phyloP scores from a whole-genome alignment of 2,329 filamentous ascomycete genomes.

The Didymosphaeria variabile region DNA sequence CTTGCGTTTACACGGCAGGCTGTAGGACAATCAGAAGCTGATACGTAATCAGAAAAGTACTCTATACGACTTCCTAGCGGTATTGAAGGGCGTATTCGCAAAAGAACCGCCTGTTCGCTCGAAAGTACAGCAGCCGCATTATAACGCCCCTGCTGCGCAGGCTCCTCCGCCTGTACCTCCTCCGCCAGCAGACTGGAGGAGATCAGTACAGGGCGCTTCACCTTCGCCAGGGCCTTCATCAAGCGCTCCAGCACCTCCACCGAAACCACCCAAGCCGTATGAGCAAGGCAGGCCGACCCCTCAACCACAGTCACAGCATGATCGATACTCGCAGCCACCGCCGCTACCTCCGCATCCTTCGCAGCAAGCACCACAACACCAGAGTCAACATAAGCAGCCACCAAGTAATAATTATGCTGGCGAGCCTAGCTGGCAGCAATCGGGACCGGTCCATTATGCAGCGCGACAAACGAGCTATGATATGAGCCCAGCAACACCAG shows the following conservation, averaged over 20 bases:
- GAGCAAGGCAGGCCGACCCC: constrained; percentile 37
- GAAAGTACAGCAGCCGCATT: constrained; percentile 58
- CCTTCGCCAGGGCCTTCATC: constrained; percentile 44
- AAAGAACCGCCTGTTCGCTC: constrained; percentile 93
- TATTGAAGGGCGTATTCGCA: constrained; percentile 86
- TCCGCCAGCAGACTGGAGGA: constrained; percentile 67
- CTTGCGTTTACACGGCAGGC: not conserved
- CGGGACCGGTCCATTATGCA: constrained; percentile 26
- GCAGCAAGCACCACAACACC: constrained; percentile 32
- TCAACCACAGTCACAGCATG: constrained; percentile 33
- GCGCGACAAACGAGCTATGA: constrained; percentile 35
- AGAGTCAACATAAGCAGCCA: constrained; percentile 30
- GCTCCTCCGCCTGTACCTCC: constrained; percentile 66
- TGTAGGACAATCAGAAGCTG: constrained; percentile 12
- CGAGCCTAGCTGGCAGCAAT: constrained; percentile 30
- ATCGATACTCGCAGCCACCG: constrained; percentile 43
- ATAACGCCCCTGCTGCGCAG: constrained; percentile 38
- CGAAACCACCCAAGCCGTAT: constrained; percentile 57
- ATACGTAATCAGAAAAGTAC: constrained; percentile 73
- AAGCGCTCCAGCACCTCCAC: constrained; percentile 52
- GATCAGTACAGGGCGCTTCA: constrained; percentile 45
- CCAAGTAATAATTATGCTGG: constrained; percentile 21
- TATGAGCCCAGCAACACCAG: constrained; percentile 36
- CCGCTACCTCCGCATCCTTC: constrained; percentile 45
- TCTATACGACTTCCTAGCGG: constrained; percentile 80